Conservation (phyloP, 2,329 filamentous ascomycete species). For the Hypocrella siamensis region DNA sequence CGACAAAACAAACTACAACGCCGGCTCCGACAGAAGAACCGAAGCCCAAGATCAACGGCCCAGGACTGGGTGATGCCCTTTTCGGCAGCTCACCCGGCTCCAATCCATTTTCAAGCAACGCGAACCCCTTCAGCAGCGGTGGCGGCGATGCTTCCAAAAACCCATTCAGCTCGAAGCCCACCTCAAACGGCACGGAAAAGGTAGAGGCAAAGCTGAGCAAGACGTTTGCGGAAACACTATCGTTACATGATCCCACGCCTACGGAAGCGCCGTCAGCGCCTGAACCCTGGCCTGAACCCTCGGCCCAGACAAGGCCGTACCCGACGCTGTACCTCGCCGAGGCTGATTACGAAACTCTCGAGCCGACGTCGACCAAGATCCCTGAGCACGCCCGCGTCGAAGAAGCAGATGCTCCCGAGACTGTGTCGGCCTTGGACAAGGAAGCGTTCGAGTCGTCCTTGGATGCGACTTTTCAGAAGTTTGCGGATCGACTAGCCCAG, state of each 20-base stretch:
- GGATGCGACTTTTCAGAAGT: constrained; percentile 65
- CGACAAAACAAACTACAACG: constrained; percentile 14
- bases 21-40: constrained; percentile 14
- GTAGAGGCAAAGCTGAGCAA: constrained; percentile 30
- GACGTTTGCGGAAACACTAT: constrained; percentile 61
- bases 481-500: constrained; percentile 61
- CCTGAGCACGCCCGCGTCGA: constrained; percentile 29
- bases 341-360: constrained; percentile 82
- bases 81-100: constrained; percentile 44
- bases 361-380: constrained; percentile 35
- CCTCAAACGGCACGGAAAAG: too few species aligned
- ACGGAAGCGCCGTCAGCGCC: constrained; percentile 19
- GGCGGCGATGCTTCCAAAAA: constrained; percentile 7
- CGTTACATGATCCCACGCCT: constrained; percentile 42
- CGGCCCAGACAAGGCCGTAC: constrained; percentile 54
- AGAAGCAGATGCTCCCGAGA: constrained; percentile 22
- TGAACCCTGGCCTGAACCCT: constrained; percentile 61
- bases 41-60: constrained; percentile 19
- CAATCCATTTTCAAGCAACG: constrained; percentile 46
- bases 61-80: constrained; percentile 47
- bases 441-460: constrained; percentile 59
- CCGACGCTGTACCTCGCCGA: constrained; percentile 67
- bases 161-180: constrained; percentile 15
- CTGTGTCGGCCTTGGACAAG: constrained; percentile 39
- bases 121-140: constrained; percentile 28